Percentiles rank a stretch among this genome's conserved stretches.
These are phyloP conservation scores for Tricholoma matsutake DNA, from an alignment of 768 basidiomycete genomes.

Conservation along the genomic window DNA sequence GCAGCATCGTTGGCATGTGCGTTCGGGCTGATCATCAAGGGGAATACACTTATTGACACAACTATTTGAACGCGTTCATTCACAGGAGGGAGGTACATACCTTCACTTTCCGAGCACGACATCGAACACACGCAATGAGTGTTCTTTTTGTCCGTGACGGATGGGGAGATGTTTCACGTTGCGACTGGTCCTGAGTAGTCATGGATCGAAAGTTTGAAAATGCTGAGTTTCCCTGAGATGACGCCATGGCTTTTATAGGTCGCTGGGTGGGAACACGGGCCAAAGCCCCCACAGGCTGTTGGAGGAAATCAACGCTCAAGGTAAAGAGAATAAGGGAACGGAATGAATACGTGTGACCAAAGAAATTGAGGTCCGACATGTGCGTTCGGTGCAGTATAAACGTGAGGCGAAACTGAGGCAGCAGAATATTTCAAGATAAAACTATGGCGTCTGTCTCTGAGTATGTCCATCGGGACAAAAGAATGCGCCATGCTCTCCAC, in stretches of 20 bases:
- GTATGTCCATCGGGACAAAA: neutral
- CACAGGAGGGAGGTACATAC: conserved; percentile 23
- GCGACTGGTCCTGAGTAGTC: neutral
- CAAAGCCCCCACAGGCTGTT: neutral
- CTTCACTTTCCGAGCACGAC: conserved; percentile 55
- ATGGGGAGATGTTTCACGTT: conserved; percentile 1
- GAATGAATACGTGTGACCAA: neutral
- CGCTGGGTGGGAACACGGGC: neutral
- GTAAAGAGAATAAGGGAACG: neutral
- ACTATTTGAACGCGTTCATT: neutral
- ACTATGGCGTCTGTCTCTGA: neutral
- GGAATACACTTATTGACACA: conserved; percentile 22
- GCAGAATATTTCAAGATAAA: neutral
- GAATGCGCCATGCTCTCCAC: neutral
- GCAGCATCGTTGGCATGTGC: conserved; percentile 40
- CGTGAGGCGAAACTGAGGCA: conserved; percentile 1
- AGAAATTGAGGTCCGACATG: neutral
- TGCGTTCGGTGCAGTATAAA: neutral
- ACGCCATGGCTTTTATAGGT: conserved; percentile 1
- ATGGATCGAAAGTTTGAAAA: neutral
- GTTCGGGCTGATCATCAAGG: conserved; percentile 19
- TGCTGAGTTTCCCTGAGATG: neutral
- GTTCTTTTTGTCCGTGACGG: conserved; percentile 33
- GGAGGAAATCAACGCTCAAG: neutral
- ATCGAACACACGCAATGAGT: conserved; percentile 51